A percentile compares a stretch with the other conserved stretches of the same genome.
Conservation (phyloP, 2,329 filamentous ascomycete species). For the Aspergillus uvarum region DNA sequence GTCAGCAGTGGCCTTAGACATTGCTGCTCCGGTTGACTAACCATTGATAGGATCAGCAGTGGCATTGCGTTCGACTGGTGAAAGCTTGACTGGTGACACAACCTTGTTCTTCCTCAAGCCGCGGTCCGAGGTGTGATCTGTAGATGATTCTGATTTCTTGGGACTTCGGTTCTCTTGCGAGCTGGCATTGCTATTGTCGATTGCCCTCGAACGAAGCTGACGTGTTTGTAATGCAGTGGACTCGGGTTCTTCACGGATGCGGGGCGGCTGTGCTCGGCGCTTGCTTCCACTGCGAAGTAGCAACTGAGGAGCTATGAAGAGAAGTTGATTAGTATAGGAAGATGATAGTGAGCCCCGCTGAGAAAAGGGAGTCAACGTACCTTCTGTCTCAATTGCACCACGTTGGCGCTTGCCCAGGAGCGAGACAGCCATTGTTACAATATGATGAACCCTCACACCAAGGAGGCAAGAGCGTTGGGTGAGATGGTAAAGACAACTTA, state of each 20-base stretch:
- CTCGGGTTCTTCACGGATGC: constrained; percentile 37
- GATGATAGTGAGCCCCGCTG: constrained; percentile 1
- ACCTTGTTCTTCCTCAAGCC: constrained; percentile 44
- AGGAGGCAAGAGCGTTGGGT: constrained; percentile 21
- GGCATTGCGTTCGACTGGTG: constrained; percentile 49
- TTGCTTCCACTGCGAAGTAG: constrained; percentile 46
- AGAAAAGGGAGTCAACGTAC: constrained; percentile 32
- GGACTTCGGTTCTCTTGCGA: constrained; percentile 31
- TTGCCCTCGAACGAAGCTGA: constrained; percentile 41
- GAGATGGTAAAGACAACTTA: constrained; percentile 4
- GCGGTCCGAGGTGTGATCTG: constrained; percentile 51
- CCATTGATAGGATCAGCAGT: constrained; percentile 41
- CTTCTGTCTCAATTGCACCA: constrained; percentile 37
- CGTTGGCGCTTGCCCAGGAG: constrained; percentile 48
- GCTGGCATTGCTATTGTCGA: constrained; percentile 16
- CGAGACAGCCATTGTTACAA: constrained; percentile 38
- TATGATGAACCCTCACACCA: background rate
- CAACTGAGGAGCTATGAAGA: constrained; percentile 22
- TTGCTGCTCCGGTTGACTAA: constrained; percentile 17
- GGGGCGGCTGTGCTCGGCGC: constrained; percentile 48
- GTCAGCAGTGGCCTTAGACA: constrained; percentile 3
- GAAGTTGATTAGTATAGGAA: background rate
- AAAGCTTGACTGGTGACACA: constrained; percentile 49
- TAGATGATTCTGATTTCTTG: constrained; percentile 24
- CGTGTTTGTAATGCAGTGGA: constrained; percentile 27